phyloP scores from a whole-genome alignment of 2,329 filamentous ascomycete genomes.

The Aureobasidium leucospermi region DNA sequence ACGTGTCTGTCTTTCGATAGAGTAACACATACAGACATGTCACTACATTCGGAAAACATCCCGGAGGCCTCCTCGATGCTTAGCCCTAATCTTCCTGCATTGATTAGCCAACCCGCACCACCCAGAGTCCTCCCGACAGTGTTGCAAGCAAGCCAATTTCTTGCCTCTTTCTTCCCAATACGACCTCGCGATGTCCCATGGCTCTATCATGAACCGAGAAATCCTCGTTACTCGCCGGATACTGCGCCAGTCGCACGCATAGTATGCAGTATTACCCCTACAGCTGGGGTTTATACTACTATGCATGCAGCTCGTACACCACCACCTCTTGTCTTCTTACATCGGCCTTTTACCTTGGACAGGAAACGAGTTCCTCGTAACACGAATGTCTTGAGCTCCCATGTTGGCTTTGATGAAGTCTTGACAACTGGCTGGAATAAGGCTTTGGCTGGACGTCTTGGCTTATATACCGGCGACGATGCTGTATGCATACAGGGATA shows the following conservation, averaged over 20 bases:
- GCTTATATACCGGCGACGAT: slow-evolving; percentile 21
- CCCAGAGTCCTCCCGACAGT: slow-evolving; percentile 2
- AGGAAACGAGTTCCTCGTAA: background rate
- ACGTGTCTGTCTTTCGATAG: background rate
- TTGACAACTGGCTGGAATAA: slow-evolving; percentile 34
- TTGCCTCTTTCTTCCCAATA: slow-evolving; percentile 10
- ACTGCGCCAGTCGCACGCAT: background rate
- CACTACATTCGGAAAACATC: background rate
- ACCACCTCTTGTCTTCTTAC: slow-evolving; percentile 6
- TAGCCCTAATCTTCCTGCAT: background rate
- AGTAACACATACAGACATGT: background rate
- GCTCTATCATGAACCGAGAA: slow-evolving; percentile 4
- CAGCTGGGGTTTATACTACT: slow-evolving; percentile 6
- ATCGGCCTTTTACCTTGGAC: slow-evolving; percentile 12
- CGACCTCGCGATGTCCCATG: slow-evolving; percentile 10
- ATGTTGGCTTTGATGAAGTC: slow-evolving; percentile 28
- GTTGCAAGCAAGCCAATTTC: background rate
- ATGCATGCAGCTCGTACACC: background rate
- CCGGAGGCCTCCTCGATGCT: background rate
- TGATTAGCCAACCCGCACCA: background rate
- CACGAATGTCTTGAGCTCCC: background rate
- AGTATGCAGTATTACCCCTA: slow-evolving; percentile 12
- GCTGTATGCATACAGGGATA: slow-evolving; percentile 32
- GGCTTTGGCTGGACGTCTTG: slow-evolving; percentile 26
- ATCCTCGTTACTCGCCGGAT: background rate